Evolutionary conservation across 306 rosid genomes (phyloP).

Genomic region (Cucumis cinereus): DNA sequence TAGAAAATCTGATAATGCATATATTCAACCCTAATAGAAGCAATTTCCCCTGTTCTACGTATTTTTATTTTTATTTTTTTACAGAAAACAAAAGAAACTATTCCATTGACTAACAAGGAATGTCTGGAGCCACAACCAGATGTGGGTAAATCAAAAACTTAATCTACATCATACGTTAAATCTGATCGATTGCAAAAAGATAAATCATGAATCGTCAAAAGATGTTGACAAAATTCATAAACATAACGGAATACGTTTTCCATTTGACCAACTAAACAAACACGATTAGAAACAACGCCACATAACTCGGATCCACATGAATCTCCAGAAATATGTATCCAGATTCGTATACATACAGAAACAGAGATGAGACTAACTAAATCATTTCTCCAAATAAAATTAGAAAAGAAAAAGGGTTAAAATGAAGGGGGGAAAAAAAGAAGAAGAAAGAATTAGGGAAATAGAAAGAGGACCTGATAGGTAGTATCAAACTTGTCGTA

Average conservation of each 20-base stretch:
- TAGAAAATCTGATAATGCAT: not conserved
- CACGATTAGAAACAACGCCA: not conserved
- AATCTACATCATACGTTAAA: not conserved
- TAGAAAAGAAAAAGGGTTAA: not conserved
- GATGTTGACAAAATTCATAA: not conserved
- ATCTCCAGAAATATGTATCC: not conserved
- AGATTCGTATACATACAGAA: not conserved
- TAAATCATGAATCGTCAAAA: not conserved
- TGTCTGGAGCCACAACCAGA: not conserved
- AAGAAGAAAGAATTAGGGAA: not conserved
- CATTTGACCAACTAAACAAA: not conserved
- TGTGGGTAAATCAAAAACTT: not conserved
- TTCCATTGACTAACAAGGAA: not conserved
- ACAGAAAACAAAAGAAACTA: not conserved
- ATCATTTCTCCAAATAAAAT: not conserved
- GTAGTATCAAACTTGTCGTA: constrained; percentile 92
- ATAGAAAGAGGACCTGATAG: constrained; percentile 48
- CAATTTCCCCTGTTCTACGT: not conserved
- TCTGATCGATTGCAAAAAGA: not conserved
- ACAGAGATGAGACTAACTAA: not conserved
- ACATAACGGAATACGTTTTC: not conserved
- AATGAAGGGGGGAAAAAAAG: not conserved
- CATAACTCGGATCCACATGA: not conserved
- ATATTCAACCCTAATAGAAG: not conserved
- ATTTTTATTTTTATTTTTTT: not conserved